These are phyloP conservation scores for Ceratobasidium papillatum DNA, from an alignment of 1,284 basidiomycete genomes.

Conservation along the genomic window DNA sequence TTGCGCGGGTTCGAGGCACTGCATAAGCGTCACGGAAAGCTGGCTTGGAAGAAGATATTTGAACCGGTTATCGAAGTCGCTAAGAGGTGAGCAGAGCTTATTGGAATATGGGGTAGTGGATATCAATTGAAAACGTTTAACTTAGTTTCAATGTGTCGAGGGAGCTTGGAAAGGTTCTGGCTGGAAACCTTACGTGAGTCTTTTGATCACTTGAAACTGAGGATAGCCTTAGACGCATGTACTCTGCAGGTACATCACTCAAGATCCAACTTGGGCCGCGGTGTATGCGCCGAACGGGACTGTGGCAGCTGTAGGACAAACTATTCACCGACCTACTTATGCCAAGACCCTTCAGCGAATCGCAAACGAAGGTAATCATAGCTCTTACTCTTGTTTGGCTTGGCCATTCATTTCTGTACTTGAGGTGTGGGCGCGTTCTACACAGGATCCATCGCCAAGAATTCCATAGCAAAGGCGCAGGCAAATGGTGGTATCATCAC, in stretches of 20 bases:
- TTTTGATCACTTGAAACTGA: background rate
- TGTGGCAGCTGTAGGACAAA: slow-evolving; percentile 25
- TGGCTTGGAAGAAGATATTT: slow-evolving; percentile 33
- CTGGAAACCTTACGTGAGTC: slow-evolving; percentile 24
- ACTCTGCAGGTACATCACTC: slow-evolving; percentile 12
- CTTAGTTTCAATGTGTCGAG: slow-evolving; percentile 20
- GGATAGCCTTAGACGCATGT: background rate
- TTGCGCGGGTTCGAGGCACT: slow-evolving; percentile 28
- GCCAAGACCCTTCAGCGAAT: slow-evolving; percentile 38
- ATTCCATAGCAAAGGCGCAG: slow-evolving; percentile 19
- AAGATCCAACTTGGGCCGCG: slow-evolving; percentile 31
- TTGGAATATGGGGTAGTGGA: background rate
- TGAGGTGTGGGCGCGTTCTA: slow-evolving; percentile 33
- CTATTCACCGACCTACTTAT: slow-evolving; percentile 32
- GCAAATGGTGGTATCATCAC: slow-evolving; percentile 39
- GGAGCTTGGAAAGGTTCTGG: slow-evolving; percentile 32
- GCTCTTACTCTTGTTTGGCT: background rate
- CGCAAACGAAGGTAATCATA: slow-evolving; percentile 18
- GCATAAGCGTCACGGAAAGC: slow-evolving; percentile 28
- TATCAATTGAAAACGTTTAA: background rate
- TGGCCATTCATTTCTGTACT: background rate
- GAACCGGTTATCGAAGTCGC: slow-evolving; percentile 23
- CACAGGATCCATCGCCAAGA: slow-evolving; percentile 34
- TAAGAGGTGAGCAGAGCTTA: slow-evolving; percentile 11
- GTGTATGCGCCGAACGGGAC: slow-evolving; percentile 39